A percentile compares a stretch with the other conserved stretches of the same genome.
phyloP scores from a whole-genome alignment of 2,329 filamentous ascomycete genomes.

The Penicillium psychrosexuale region DNA sequence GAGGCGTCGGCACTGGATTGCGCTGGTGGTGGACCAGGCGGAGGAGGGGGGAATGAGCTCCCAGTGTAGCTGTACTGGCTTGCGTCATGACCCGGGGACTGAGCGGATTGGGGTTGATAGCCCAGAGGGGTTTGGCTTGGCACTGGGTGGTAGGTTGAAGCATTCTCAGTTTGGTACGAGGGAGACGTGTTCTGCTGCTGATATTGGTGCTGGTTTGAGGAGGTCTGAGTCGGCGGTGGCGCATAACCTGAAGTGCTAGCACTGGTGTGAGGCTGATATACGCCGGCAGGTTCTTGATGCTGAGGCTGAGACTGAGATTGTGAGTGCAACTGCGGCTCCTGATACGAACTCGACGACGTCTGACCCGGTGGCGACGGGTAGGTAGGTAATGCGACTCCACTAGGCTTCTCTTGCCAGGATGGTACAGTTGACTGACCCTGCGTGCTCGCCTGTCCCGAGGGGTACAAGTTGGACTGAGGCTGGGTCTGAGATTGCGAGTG shows the following conservation, averaged over 20 bases:
- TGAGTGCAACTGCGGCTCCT: not conserved
- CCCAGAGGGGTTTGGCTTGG: constrained; percentile 3
- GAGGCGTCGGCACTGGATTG: constrained; percentile 16
- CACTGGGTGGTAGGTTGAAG: constrained; percentile 5
- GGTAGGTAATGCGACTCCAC: not conserved
- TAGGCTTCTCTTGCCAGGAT: constrained; percentile 10
- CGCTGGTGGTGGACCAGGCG: constrained; percentile 33
- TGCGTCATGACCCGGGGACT: constrained; percentile 10
- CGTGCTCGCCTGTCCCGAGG: constrained; percentile 16
- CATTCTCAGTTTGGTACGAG: not conserved
- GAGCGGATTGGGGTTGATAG: constrained; percentile 3
- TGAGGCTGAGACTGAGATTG: constrained; percentile 12
- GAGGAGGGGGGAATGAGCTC: constrained; percentile 40
- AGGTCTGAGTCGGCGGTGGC: constrained; percentile 8
- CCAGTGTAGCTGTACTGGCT: constrained; percentile 30
- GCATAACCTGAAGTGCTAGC: constrained; percentile 2
- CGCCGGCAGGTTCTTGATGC: not conserved
- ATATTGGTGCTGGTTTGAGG: constrained; percentile 11
- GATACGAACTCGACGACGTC: not conserved
- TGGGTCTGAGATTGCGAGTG: not conserved
- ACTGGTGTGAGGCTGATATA: constrained; percentile 5
- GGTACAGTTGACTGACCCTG: constrained; percentile 13
- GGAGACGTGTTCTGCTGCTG: constrained; percentile 3
- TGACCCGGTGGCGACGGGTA: not conserved
- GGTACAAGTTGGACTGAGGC: constrained; percentile 7